Percentiles rank a stretch among this genome's conserved stretches.
phyloP scores from a whole-genome alignment of 2,329 filamentous ascomycete genomes.

The Calonectria pseudoreteaudii region DNA sequence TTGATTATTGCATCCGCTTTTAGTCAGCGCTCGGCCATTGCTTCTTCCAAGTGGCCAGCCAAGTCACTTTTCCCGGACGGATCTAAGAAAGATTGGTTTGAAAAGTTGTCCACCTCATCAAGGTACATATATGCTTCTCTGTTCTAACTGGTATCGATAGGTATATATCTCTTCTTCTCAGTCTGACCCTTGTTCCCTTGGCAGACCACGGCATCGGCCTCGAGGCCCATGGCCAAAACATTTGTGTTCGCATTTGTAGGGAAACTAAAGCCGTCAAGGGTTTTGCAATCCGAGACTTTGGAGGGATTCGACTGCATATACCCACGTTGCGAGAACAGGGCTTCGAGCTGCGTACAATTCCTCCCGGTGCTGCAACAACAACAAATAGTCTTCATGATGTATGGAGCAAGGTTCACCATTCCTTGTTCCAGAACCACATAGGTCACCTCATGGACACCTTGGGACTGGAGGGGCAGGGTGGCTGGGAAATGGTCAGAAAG shows the following conservation, averaged over 20 bases:
- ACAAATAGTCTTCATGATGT: background rate
- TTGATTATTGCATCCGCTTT: background rate
- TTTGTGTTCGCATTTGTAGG: background rate
- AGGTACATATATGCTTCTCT: background rate
- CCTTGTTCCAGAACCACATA: background rate
- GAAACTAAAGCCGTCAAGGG: background rate
- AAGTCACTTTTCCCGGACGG: background rate
- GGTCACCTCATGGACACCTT: background rate
- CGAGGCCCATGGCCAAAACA: background rate
- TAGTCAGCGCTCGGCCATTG: background rate
- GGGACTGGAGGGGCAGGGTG: background rate
- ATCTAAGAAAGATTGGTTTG: background rate
- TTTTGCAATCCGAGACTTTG: background rate
- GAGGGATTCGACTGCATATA: background rate
- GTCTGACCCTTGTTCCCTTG: background rate
- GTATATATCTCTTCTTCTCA: background rate
- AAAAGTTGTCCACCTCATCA: background rate
- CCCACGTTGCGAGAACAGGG: background rate
- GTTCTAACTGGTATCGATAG: background rate
- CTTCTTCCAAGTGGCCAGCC: background rate
- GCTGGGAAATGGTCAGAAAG: background rate
- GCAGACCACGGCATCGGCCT: background rate
- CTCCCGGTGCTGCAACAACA: background rate
- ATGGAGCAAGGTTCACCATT: background rate
- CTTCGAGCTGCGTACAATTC: background rate